These are phyloP conservation scores for Isabelozyma pseudorhagii DNA, from an alignment of 805 yeast genomes.

Conservation along the genomic window DNA sequence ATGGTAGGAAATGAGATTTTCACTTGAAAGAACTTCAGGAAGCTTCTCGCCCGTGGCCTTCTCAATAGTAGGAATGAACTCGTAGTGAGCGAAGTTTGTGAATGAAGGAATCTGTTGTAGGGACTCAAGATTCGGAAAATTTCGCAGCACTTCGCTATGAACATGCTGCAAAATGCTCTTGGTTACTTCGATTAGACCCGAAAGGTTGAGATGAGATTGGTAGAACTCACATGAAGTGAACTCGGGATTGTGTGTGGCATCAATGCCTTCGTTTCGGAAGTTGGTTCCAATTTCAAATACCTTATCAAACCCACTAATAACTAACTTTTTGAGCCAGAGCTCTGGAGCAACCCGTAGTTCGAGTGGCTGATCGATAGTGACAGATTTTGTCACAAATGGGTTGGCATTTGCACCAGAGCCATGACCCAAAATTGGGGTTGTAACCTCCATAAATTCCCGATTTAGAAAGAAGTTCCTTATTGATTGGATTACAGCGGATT, in stretches of 20 bases:
- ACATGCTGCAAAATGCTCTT: conserved; percentile 52
- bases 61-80: conserved; percentile 68
- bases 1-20: conserved; percentile 40
- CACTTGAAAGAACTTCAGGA: conserved; percentile 44
- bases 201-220: conserved; percentile 63
- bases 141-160: conserved; percentile 21
- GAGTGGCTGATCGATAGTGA: conserved; percentile 28
- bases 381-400: conserved; percentile 66
- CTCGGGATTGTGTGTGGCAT: conserved; percentile 91
- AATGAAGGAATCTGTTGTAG: neutral
- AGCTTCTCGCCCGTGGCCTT: conserved; percentile 44
- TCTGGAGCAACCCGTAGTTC: conserved; percentile 92
- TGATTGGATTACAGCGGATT: conserved; percentile 52
- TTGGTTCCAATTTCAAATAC: conserved; percentile 83
- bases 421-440: conserved; percentile 76
- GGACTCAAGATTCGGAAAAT: neutral
- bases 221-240: conserved; percentile 90
- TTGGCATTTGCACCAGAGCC: conserved; percentile 90
- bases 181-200: conserved; percentile 63
- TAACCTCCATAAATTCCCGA: conserved; percentile 71
- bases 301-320: conserved; percentile 81
- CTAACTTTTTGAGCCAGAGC: conserved; percentile 81
- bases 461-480: conserved; percentile 57
- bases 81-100: conserved; percentile 36
- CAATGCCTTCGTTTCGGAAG: conserved; percentile 92